Base-by-base conservation (phyloP, 345 rosid genomes). In the Citrus inodora region DNA sequence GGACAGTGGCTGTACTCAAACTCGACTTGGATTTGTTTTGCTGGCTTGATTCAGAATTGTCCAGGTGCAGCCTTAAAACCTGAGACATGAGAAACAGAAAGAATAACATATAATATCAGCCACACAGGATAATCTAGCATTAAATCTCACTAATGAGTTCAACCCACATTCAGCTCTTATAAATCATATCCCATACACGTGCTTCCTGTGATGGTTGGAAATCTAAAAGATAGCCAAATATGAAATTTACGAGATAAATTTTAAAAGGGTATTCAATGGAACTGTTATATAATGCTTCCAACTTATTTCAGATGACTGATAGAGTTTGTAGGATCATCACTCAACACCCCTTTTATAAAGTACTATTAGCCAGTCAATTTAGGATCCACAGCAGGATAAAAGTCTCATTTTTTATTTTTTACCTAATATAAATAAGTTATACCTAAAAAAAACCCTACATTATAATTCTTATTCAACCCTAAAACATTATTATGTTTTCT, bases 1-100 rank as follows among this genome's bases (percentile, higher is more conserved):
- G 67, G 51, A 81, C 17, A 64, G 85, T 63, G 42, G 73, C 68
- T 37, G 80, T 69, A 8, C 10, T 79, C 0, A 82, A 66, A 8
- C 10, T 79, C 0, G 83, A 62, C 51, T 73, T 71, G 4, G 81
- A 67, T 48, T 59, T 75, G 69, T 75, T 80, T 58, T 83, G 84
- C 80, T 80, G 76, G 38, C 63, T 67, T 35, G 86, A 65, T 61
- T 87, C 93, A 1, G 88, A 78, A 38, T 82, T 88, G 78, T 96
- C 98, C 25, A 92, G 79, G 80, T 96, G 92, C 84, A 94, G 76
- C 87, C 92, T 90, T 78, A 96, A 83, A 63, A 86, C 92, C 96
- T 92, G 84, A 7, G 65, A 78, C 7, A 19, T 5, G 56, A 65
- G 75, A 79, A 53, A 30, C 40, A 81, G 48, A 17, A 51, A 4